Conservation (phyloP, 2,329 filamentous ascomycete species). For the Exophiala spinifera region DNA sequence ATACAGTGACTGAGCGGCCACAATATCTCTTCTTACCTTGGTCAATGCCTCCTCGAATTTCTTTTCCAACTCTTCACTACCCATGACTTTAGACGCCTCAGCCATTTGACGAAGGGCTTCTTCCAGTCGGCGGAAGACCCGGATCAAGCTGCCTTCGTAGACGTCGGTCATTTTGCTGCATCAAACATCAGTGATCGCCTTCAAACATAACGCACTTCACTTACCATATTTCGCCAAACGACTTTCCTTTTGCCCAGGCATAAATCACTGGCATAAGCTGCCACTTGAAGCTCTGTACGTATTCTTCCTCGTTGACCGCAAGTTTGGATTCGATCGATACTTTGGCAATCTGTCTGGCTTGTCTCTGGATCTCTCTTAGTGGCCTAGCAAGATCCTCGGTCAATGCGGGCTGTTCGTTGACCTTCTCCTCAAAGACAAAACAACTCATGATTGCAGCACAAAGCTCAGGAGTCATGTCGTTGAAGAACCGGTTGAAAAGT, state of each 20-base stretch:
- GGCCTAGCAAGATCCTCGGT: constrained; percentile 84
- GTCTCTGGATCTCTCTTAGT: constrained; percentile 78
- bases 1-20: constrained; percentile 90
- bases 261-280: constrained; percentile 96
- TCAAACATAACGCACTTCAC: constrained; percentile 38
- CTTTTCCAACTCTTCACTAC: constrained; percentile 79
- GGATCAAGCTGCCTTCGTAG: constrained; percentile 94
- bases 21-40: constrained; percentile 72
- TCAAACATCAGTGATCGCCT: constrained; percentile 13
- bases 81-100: constrained; percentile 96
- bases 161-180: constrained; percentile 96
- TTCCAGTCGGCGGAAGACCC: constrained; percentile 90
- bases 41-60: constrained; percentile 27
- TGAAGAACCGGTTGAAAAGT: constrained; percentile 97
- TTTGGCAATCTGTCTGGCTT: constrained; percentile 86
- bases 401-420: constrained; percentile 66
- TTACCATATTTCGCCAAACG: constrained; percentile 93
- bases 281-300: constrained; percentile 83
- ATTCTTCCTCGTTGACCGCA: constrained; percentile 90
- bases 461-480: constrained; percentile 84
- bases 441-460: constrained; percentile 83
- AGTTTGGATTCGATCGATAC: constrained; percentile 94
- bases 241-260: constrained; percentile 83
- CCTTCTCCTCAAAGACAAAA: constrained; percentile 97
- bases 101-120: constrained; percentile 93